Conservation (phyloP, 495 filamentous ascomycete genomes). For the Physcia stellaris region DNA sequence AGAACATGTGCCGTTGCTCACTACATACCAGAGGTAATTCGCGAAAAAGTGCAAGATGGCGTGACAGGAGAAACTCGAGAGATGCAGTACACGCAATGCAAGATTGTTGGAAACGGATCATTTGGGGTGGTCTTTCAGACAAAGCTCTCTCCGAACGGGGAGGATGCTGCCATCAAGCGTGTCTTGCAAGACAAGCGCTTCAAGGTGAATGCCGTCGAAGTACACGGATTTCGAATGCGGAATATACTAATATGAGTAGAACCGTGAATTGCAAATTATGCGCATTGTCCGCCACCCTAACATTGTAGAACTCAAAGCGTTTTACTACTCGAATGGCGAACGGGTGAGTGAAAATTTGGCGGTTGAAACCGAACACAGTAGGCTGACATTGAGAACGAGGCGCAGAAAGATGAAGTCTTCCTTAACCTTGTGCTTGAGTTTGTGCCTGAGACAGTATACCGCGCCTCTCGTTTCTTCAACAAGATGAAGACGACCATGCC, state of each 20-base stretch:
- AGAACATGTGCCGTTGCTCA: conserved; percentile 15
- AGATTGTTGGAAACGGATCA: conserved; percentile 98
- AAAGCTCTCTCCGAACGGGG: conserved; percentile 89
- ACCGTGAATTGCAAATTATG: conserved; percentile 99
- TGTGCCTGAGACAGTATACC: conserved; percentile 95
- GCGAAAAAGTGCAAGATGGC: conserved; percentile 98
- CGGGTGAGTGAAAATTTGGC: conserved; percentile 48
- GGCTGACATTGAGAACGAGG: conserved; percentile 8
- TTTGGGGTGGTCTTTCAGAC: conserved; percentile 99
- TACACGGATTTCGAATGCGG: conserved; percentile 1
- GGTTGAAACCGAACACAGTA: neutral
- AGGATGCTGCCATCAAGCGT: conserved; percentile 97
- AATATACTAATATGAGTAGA: conserved; percentile 43
- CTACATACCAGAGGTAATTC: conserved; percentile 66
- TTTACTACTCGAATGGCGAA: conserved; percentile 98
- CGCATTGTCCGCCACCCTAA: conserved; percentile 97
- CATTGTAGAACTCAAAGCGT: conserved; percentile 96
- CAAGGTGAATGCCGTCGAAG: conserved; percentile 48
- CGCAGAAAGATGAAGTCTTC: conserved; percentile 96
- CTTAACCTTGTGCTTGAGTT: conserved; percentile 97
- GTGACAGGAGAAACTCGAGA: conserved; percentile 90
- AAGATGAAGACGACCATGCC: conserved; percentile 99
- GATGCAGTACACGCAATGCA: conserved; percentile 97
- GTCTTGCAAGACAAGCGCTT: conserved; percentile 98
- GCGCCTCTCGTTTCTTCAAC: conserved; percentile 97